Evolutionary conservation across 441 rosid genomes (phyloP), one percentile per base, ranked within the genome.

Genomic region (Bruguiera hainesii): DNA sequence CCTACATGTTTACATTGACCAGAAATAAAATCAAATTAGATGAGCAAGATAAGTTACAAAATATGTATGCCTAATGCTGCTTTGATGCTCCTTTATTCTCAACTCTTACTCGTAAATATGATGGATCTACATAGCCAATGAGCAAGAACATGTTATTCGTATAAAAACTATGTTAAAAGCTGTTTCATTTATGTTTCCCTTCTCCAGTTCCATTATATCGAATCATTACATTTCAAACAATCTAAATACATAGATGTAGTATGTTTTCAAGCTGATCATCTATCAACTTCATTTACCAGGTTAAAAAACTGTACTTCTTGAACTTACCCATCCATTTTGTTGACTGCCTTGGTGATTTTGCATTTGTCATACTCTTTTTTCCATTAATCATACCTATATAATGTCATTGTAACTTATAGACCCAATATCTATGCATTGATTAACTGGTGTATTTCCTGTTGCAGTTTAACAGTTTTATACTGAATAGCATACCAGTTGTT

Each of bases 401-500:
- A 6, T 42, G 53, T 35, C 65, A 25, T 33, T 20, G 9, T 11
- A 29, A 35, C 58, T 1, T 19, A 68, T 62, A 29, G 11, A 59
- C 60, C 18, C 4, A 16, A 28, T 49, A 50, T 55, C 31, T 62
- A 28, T 21, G 9, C 61, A 9, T 46, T 63, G 19, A 18, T 64
- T 66, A 31, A 78, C 63, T 64, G 50, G 21, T 79, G 71, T 50
- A 61, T 37, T 83, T 67, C 16, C 29, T 81, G 1, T 71, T 87
- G 84, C 98, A 96, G 99, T 84, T 83, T 23, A 96, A 93, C 79
- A 81, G 87, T 79, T 96, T 93, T 75, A 71, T 89, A 66, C 77
- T 96, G 68, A 93, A 89, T 75, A 89, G 89, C 84, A 90, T 88
- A 63, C 99, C 99, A 25, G 93, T 90, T 56, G 83, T 93, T 53